Evolutionary conservation across 169 alveolate genomes (phyloP), one percentile per base, ranked within the genome.

Genomic region (Fabrea salina): DNA sequence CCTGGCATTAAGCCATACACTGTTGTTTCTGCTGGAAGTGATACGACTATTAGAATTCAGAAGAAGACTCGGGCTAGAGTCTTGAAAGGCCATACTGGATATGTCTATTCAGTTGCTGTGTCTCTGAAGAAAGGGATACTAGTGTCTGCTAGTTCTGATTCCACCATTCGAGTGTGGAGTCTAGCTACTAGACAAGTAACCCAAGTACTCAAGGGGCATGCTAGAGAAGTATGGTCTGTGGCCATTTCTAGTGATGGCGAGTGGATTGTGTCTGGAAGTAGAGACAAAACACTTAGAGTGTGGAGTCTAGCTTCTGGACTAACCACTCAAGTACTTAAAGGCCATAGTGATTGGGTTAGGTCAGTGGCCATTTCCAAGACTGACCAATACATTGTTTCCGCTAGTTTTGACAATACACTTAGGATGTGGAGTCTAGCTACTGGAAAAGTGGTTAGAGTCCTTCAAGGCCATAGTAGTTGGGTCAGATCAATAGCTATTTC

Each of bases 211-310:
- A 16, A 22, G 19, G 76, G 76, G 3, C 76, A 64, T 64, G 27
- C 33, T 39, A 64, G 35, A 19, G 13, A 35, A 19, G 56, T 64
- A 3, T 5, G n/a, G 0, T 32, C 56, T n/a, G 5, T 64, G 19
- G 76, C 19, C 16, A 19, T 64, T 37, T 39, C 57, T 32, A 64
- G 51, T 4, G 76, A 64, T n/a, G 35, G 40, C 32, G 40, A 64
- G n/a, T 64, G n/a, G 19, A 64, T 64, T 64, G 76, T 64, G 5
- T 35, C 57, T 4, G 51, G 76, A 6, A 39, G 57, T 64, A 56
- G 19, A 39, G 76, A 64, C 32, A 41, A 41, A 5, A 64, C 76
- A 5, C 37, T 64, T 4, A 64, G 76, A 64, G 40, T 37, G 40
- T 64, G 76, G 33, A 64, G 40, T 33, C 22, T 64, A 7, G 56